These are phyloP conservation scores for Hypoxylon lienhwacheense DNA, from an alignment of 495 filamentous ascomycete species.

Conservation along the genomic window DNA sequence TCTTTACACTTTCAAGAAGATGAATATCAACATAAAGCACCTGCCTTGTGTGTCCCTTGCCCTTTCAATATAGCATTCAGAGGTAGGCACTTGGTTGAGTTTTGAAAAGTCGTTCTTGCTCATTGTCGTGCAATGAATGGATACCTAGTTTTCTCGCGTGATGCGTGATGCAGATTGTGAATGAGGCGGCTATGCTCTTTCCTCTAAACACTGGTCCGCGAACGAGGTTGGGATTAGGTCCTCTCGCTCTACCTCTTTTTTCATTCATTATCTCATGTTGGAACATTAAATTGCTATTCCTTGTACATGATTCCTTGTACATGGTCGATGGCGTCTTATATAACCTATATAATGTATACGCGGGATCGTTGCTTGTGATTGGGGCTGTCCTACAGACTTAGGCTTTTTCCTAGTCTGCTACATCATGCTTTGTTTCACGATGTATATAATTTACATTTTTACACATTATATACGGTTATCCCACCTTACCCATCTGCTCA, in stretches of 20 bases:
- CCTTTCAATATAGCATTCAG: background rate
- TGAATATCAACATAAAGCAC: conserved; percentile 12
- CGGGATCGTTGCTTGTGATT: background rate
- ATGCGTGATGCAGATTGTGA: conserved; percentile 9
- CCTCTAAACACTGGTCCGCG: background rate
- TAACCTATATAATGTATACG: background rate
- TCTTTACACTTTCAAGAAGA: background rate
- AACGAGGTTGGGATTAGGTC: background rate
- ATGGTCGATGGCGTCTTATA: no score
- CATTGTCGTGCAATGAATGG: no score
- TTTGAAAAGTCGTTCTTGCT: no score
- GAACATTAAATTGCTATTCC: conserved; percentile 1
- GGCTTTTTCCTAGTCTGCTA: background rate
- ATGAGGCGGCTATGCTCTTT: conserved; percentile 11
- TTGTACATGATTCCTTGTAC: no score
- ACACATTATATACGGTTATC: background rate
- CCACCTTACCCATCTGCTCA: background rate
- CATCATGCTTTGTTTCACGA: conserved; percentile 22
- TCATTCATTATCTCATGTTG: background rate
- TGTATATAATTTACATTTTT: conserved; percentile 11
- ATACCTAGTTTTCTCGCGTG: no score
- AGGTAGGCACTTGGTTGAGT: no score
- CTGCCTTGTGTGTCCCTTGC: conserved; percentile 6
- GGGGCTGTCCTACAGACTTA: conserved; percentile 2
- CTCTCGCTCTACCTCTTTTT: background rate